These are phyloP conservation scores for Pyricularia pennisetigena DNA, from an alignment of 2,329 filamentous ascomycete genomes.

Conservation along the genomic window DNA sequence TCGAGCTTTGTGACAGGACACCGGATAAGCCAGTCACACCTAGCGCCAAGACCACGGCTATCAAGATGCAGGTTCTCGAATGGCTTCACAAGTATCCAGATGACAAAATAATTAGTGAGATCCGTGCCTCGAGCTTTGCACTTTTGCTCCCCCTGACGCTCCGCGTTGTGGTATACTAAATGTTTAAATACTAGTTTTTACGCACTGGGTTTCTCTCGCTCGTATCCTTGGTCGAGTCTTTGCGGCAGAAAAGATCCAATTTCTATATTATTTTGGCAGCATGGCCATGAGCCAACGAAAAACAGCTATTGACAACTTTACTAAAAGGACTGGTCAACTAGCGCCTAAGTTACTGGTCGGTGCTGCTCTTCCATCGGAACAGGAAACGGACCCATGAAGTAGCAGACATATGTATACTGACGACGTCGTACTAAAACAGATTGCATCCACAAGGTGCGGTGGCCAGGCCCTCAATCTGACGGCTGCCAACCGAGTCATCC, in stretches of 20 bases:
- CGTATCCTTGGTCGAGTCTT: slow-evolving; percentile 27
- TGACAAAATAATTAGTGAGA: slow-evolving; percentile 29
- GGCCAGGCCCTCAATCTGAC: slow-evolving; percentile 29
- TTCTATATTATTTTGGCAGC: slow-evolving; percentile 26
- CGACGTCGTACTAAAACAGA: slow-evolving; percentile 13
- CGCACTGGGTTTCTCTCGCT: slow-evolving; percentile 20
- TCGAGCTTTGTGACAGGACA: slow-evolving; percentile 12
- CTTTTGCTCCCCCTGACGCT: not conserved
- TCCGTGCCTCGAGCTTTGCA: not conserved
- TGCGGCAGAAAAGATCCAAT: slow-evolving; percentile 15
- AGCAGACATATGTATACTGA: slow-evolving; percentile 3
- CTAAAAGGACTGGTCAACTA: not conserved
- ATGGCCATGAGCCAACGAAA: slow-evolving; percentile 10
- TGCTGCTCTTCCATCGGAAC: not conserved
- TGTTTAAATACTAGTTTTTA: slow-evolving; percentile 20
- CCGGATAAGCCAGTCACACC: slow-evolving; percentile 5
- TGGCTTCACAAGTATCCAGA: slow-evolving; percentile 21
- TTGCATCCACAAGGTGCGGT: slow-evolving; percentile 24
- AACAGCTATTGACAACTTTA: slow-evolving; percentile 15
- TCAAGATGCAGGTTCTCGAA: slow-evolving; percentile 19
- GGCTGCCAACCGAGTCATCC: slow-evolving; percentile 40
- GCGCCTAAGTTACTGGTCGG: slow-evolving; percentile 23
- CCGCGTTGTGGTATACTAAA: not conserved
- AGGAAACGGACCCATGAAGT: slow-evolving; percentile 6
- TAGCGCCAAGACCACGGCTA: slow-evolving; percentile 21